A percentile compares a stretch with the other conserved stretches of the same genome.
These are phyloP conservation scores for Globisporangium ultimum DNA, from an alignment of 352 stramenopile genomes.

Conservation along the genomic window DNA sequence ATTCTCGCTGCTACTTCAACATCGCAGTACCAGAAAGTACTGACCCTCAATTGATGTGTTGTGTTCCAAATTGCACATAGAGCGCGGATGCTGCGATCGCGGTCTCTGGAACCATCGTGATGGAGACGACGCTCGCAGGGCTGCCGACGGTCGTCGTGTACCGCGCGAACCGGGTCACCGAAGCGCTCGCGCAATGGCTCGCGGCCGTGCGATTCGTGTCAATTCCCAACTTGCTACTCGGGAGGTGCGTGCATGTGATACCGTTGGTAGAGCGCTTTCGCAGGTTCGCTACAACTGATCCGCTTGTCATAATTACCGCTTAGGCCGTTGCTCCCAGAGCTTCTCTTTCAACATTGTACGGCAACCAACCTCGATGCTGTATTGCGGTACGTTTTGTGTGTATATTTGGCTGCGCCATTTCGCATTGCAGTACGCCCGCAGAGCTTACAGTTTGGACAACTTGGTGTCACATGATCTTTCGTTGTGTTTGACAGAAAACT, in stretches of 20 bases:
- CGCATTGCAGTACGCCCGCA: neutral
- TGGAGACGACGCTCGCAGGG: conserved; percentile 48
- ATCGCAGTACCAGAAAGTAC: neutral
- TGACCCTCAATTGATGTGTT: neutral
- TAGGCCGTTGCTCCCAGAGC: conserved; percentile 42
- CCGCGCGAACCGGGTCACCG: conserved; percentile 58
- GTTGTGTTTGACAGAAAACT: too few species aligned
- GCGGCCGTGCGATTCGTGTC: conserved; percentile 73
- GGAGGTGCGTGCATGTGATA: conserved; percentile 25
- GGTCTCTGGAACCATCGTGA: conserved; percentile 70
- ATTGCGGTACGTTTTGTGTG: conserved; percentile 15
- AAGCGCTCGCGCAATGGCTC: conserved; percentile 44
- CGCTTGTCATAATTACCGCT: too few species aligned
- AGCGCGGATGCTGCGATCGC: conserved; percentile 46
- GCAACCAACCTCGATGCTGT: conserved; percentile 29
- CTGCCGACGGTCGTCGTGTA: conserved; percentile 73
- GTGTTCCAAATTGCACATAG: conserved; percentile 11
- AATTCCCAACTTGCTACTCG: conserved; percentile 65
- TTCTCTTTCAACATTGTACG: conserved; percentile 63
- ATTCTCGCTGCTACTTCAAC: too few species aligned
- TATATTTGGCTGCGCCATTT: too few species aligned
- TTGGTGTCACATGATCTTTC: too few species aligned
- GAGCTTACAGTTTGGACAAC: too few species aligned
- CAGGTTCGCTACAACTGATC: too few species aligned
- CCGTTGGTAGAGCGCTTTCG: conserved; percentile 14